These are phyloP conservation scores for Pseudozyma hubeiensis DNA, from an alignment of 1,284 basidiomycete genomes.

Conservation along the genomic window DNA sequence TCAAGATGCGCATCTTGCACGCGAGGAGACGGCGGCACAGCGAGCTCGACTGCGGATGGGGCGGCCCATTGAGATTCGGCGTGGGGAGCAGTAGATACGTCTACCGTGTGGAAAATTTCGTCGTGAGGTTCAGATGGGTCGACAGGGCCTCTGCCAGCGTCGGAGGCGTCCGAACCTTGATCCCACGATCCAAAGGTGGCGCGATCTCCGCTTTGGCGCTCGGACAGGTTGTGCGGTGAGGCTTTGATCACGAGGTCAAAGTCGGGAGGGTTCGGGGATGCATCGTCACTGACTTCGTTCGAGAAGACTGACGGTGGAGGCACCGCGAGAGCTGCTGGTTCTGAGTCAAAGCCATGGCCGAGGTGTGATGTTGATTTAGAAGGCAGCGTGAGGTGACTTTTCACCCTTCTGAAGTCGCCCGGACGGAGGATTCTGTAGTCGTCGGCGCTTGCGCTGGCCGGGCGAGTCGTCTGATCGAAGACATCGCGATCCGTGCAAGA, in stretches of 20 bases:
- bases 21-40: neutral
- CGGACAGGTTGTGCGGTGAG: constrained; percentile 4
- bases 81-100: neutral
- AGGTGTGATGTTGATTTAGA: constrained; percentile 22
- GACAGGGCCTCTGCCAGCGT: neutral
- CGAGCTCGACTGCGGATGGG: neutral
- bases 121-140: constrained; percentile 10
- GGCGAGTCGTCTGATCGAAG: constrained; percentile 10
- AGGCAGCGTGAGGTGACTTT: constrained; percentile 18
- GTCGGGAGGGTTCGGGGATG: constrained; percentile 18
- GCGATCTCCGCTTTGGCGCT: constrained; percentile 9
- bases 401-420: constrained; percentile 33
- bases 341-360: constrained; percentile 1
- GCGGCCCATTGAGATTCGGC: neutral
- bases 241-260: constrained; percentile 21
- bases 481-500: constrained; percentile 6
- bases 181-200: constrained; percentile 24
- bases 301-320: neutral
- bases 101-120: constrained; percentile 11
- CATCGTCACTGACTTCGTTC: neutral
- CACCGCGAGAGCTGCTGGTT: neutral
- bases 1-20: constrained; percentile 8
- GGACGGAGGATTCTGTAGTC: constrained; percentile 37
- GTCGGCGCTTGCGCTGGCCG: constrained; percentile 6
- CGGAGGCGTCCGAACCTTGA: constrained; percentile 5